Conservation (phyloP, 2,329 filamentous ascomycete species). For the Zymoseptoria tritici region DNA sequence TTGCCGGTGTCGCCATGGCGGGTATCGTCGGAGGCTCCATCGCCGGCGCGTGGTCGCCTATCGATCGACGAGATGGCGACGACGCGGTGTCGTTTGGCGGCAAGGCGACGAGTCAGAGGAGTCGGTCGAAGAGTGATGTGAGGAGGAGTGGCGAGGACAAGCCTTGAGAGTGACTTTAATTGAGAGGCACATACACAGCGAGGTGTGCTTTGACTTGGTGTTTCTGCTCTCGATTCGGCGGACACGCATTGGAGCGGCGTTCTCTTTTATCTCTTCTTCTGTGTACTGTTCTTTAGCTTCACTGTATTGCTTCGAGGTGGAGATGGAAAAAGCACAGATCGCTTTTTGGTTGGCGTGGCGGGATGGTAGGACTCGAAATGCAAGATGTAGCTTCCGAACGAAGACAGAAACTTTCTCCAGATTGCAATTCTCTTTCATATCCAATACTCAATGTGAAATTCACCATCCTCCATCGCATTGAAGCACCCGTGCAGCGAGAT, state of each 20-base stretch:
- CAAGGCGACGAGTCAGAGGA: slow-evolving; percentile 16
- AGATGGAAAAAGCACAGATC: neutral
- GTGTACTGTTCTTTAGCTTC: neutral
- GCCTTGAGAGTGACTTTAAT: neutral
- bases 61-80: slow-evolving; percentile 45
- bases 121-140: slow-evolving; percentile 18
- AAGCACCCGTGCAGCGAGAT: too few relatives aligned
- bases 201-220: neutral
- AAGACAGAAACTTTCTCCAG: neutral
- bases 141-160: slow-evolving; percentile 5
- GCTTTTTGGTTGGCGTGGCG: neutral
- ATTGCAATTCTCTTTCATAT: neutral
- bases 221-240: neutral
- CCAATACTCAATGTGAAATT: too few relatives aligned
- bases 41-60: slow-evolving; percentile 64
- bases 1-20: slow-evolving; percentile 75
- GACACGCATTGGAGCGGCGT: neutral
- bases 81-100: neutral
- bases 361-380: neutral
- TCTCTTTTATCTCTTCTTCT: neutral
- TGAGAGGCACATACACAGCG: neutral
- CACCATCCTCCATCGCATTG: too few relatives aligned
- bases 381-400: neutral
- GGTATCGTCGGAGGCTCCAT: slow-evolving; percentile 72
- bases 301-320: neutral